Evolutionary conservation across 2,329 filamentous ascomycete genomes (phyloP), one percentile per base, ranked within the genome.

Genomic region (Malbranchea zuffiana): DNA sequence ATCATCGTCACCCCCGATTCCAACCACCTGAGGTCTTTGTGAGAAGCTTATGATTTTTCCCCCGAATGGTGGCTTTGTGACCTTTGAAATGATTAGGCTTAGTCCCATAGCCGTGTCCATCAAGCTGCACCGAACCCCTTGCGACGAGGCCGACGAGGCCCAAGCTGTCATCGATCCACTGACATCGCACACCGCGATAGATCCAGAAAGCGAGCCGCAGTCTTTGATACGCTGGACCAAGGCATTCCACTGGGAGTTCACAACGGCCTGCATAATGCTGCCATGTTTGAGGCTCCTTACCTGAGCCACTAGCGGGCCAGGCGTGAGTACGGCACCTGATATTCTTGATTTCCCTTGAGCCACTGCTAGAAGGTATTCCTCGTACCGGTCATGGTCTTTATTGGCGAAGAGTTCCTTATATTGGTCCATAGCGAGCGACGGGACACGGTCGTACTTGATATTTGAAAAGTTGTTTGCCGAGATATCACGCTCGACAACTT

Each of bases 121-220:
- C 0, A 72, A 69, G 0, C 39, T 46, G 0, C 68, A 73, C 0
- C 58, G 54, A 43, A 75, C 72, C 0, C 43, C 35, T n/a, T n/a
- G n/a, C n/a, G n/a, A n/a, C n/a, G n/a, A n/a, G n/a, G n/a, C n/a
- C n/a, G n/a, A n/a, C n/a, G n/a, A n/a, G 32, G 71, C 66, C 0
- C 0, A 3, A 0, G 64, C 13, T 61, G 0, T 0, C 72, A 77
- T 77, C 25, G 69, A 72, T 3, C 65, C 68, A 5, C 67, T 72
- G 5, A 75, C 69, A 40, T 78, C 73, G 41, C 69, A 74, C 6
- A 77, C 62, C 1, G 72, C 72, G 21, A 77, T 71, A 40, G 66
- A 64, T 11, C 65, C 67, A 11, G 66, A 56, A 5, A 78, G 55
- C 0, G 59, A 65, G 2, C 73, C 73, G 2, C 65, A 69, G 42